Evolutionary conservation across 768 basidiomycete genomes (phyloP).

Genomic region (Dentipellis sp.): DNA sequence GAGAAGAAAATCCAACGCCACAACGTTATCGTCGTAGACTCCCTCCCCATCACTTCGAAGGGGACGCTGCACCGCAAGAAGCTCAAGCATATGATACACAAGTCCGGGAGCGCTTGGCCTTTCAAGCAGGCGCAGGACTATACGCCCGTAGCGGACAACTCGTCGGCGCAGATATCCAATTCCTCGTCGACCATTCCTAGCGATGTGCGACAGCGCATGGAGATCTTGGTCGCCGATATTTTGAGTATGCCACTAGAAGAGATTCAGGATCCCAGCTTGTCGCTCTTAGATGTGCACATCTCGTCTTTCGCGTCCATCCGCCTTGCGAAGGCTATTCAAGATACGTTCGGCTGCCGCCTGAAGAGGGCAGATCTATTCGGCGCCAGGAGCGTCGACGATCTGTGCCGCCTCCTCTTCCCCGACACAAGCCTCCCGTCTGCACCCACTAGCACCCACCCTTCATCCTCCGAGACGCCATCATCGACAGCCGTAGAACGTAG

Average conservation of each 20-base stretch:
- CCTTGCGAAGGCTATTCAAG: neutral
- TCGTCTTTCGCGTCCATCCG: neutral
- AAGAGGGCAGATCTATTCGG: neutral
- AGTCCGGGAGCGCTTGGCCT: neutral
- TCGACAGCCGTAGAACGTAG: neutral
- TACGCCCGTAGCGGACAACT: neutral
- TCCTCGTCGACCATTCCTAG: neutral
- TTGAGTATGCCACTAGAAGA: neutral
- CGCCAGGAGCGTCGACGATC: neutral
- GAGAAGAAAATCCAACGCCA: neutral
- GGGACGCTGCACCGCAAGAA: neutral
- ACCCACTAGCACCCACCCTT: neutral
- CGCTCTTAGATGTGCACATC: neutral
- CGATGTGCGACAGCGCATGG: neutral
- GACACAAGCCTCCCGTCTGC: neutral
- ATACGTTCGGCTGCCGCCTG: neutral
- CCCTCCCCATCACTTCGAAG: neutral
- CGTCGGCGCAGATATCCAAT: neutral
- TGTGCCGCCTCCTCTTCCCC: neutral
- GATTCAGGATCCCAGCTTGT: neutral
- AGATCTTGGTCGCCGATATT: neutral
- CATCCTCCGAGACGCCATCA: neutral
- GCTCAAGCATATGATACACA: conserved; percentile 1
- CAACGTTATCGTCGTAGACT: neutral
- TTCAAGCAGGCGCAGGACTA: neutral